These are phyloP conservation scores for Lactifluus echinatus DNA, from an alignment of 768 basidiomycete genomes.

Conservation along the genomic window DNA sequence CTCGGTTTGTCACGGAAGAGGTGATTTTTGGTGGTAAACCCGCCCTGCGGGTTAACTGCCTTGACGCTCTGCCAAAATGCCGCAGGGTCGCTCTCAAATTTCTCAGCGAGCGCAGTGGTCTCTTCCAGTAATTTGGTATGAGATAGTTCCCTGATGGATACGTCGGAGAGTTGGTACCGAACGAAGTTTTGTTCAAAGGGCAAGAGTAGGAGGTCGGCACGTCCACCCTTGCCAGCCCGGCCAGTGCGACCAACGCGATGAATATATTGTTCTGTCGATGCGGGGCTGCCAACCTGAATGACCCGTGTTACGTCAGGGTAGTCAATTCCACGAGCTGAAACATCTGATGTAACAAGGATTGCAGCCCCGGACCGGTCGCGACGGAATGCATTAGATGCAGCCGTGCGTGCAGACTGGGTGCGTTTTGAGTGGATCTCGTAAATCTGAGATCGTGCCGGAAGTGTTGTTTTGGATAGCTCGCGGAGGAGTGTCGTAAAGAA, in stretches of 20 bases:
- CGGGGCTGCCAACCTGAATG: conserved; percentile 83
- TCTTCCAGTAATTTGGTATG: conserved; percentile 39
- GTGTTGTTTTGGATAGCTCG: conserved; percentile 33
- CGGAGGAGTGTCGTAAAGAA: conserved; percentile 59
- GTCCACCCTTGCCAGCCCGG: conserved; percentile 49
- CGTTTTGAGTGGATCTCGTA: conserved; percentile 82
- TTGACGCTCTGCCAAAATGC: conserved; percentile 26
- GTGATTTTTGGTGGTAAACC: not conserved
- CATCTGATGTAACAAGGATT: conserved; percentile 77
- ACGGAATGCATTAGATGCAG: conserved; percentile 53
- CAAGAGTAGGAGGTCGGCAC: conserved; percentile 72
- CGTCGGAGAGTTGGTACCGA: conserved; percentile 47
- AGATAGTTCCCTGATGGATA: conserved; percentile 60
- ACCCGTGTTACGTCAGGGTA: conserved; percentile 85
- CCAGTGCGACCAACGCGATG: conserved; percentile 85
- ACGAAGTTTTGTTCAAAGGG: conserved; percentile 74
- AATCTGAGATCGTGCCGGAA: conserved; percentile 53
- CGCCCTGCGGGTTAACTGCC: not conserved
- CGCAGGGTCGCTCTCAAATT: conserved; percentile 38
- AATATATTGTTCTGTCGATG: conserved; percentile 61
- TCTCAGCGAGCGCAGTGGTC: conserved; percentile 37
- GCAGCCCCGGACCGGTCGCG: conserved; percentile 41
- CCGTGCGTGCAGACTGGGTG: conserved; percentile 46
- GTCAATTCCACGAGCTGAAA: conserved; percentile 83
- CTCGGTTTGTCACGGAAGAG: not conserved